Evolutionary conservation across 2,329 filamentous ascomycete genomes (phyloP).

Genomic region (Nothophaeocryptopus gaeumannii): DNA sequence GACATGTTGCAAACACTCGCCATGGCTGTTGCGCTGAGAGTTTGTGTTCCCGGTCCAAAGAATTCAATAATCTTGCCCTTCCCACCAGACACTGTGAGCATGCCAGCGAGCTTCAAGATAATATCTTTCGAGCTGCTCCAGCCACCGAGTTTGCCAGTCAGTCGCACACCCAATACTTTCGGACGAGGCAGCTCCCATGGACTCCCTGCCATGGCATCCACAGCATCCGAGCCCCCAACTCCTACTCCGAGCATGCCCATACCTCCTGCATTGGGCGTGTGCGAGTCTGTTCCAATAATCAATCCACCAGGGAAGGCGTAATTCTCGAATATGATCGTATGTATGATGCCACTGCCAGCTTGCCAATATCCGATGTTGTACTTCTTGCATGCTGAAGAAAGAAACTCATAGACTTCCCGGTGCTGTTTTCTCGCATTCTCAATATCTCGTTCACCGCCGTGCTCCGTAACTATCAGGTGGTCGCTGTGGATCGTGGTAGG

Average conservation of each 20-base stretch:
- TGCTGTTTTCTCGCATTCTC: constrained; percentile 58
- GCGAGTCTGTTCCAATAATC: constrained; percentile 93
- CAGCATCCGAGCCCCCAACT: constrained; percentile 95
- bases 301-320: constrained; percentile 98
- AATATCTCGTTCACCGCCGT: constrained; percentile 89
- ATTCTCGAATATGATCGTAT: constrained; percentile 97
- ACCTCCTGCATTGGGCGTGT: constrained; percentile 95
- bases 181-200: constrained; percentile 98
- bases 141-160: constrained; percentile 81
- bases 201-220: constrained; percentile 94
- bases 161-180: constrained; percentile 91
- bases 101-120: constrained; percentile 93
- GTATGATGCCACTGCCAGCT: constrained; percentile 96
- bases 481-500: constrained; percentile 96
- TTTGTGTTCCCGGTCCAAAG: constrained; percentile 65
- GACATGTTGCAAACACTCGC: constrained; percentile 64
- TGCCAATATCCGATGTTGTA: constrained; percentile 99
- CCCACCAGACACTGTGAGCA: constrained; percentile 94
- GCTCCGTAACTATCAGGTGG: constrained; percentile 95
- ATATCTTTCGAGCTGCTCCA: constrained; percentile 97
- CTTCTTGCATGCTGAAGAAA: constrained; percentile 88
- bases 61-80: constrained; percentile 61
- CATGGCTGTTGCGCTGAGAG: constrained; percentile 78
- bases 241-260: constrained; percentile 88
- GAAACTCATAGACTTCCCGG: constrained; percentile 89